Conservation (phyloP, 805 yeast genomes). For the Diddensiella santjacobensis region DNA sequence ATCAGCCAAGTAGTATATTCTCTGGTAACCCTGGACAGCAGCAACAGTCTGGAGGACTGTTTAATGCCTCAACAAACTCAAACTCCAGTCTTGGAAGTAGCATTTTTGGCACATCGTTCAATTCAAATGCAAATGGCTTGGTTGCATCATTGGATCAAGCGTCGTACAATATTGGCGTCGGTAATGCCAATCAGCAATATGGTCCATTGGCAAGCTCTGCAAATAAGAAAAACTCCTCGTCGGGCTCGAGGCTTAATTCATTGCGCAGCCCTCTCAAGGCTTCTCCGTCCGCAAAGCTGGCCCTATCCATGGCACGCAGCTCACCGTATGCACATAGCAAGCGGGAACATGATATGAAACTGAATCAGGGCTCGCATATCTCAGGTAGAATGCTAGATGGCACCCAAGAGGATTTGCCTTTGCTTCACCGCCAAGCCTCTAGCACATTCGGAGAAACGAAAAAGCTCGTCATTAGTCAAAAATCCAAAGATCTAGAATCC, state of each 20-base stretch:
- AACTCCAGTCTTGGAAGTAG: conserved; percentile 3
- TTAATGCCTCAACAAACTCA: not conserved
- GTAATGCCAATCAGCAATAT: conserved; percentile 19
- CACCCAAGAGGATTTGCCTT: not conserved
- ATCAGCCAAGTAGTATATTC: no score
- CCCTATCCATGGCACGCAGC: conserved; percentile 7
- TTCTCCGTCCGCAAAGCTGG: conserved; percentile 15
- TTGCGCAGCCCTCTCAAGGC: conserved; percentile 14
- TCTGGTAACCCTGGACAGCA: no score
- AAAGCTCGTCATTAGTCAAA: conserved; percentile 12
- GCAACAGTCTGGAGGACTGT: not conserved
- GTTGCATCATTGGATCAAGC: conserved; percentile 30
- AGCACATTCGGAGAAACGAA: not conserved
- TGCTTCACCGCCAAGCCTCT: not conserved
- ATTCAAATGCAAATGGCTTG: conserved; percentile 4
- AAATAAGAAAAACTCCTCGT: not conserved
- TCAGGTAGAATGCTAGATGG: not conserved
- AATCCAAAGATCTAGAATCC: conserved; percentile 4
- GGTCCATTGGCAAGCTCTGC: conserved; percentile 15
- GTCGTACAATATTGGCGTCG: conserved; percentile 22
- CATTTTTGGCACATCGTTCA: conserved; percentile 11
- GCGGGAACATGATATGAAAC: not conserved
- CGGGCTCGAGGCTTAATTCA: not conserved
- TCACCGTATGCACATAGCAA: conserved; percentile 14
- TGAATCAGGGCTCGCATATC: not conserved